These are phyloP conservation scores for Sarocladiaceae sp. DNA, from an alignment of 2,329 filamentous ascomycete species.

Conservation along the genomic window DNA sequence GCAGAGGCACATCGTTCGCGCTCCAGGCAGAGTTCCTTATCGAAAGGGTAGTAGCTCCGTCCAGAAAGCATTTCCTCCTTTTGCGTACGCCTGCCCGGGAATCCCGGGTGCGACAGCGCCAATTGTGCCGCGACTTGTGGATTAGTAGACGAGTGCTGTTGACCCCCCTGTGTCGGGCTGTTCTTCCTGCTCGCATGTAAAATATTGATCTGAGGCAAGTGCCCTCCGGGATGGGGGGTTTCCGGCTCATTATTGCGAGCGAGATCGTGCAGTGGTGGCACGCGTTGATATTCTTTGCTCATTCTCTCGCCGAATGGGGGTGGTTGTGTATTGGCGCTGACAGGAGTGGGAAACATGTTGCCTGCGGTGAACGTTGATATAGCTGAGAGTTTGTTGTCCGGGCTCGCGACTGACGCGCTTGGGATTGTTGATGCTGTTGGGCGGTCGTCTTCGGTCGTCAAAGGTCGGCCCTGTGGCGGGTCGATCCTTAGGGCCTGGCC, in stretches of 20 bases:
- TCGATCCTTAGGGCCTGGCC: conserved; percentile 60
- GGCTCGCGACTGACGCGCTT: conserved; percentile 53
- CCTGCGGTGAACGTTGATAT: conserved; percentile 46
- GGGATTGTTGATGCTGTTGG: conserved; percentile 55
- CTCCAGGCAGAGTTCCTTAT: conserved; percentile 73
- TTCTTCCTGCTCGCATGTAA: conserved; percentile 46
- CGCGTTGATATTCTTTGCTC: conserved; percentile 56
- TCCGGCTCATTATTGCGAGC: conserved; percentile 53
- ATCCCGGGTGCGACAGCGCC: conserved; percentile 52
- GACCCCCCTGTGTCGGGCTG: conserved; percentile 38
- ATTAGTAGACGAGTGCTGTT: conserved; percentile 33
- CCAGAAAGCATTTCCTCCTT: conserved; percentile 88
- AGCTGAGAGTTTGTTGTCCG: conserved; percentile 59
- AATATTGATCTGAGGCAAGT: conserved; percentile 54
- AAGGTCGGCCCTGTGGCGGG: conserved; percentile 54
- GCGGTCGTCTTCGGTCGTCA: conserved; percentile 54
- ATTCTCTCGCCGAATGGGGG: conserved; percentile 43
- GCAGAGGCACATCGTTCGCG: conserved; percentile 80
- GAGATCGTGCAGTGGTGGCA: conserved; percentile 57
- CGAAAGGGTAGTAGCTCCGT: conserved; percentile 74
- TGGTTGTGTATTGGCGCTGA: conserved; percentile 50
- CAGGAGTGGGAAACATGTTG: conserved; percentile 58
- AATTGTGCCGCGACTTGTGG: conserved; percentile 56
- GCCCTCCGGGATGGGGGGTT: conserved; percentile 44
- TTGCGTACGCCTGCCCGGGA: conserved; percentile 54